These are phyloP conservation scores for Ophiostoma triangulosporum DNA, from an alignment of 2,329 filamentous ascomycete genomes.

Conservation along the genomic window DNA sequence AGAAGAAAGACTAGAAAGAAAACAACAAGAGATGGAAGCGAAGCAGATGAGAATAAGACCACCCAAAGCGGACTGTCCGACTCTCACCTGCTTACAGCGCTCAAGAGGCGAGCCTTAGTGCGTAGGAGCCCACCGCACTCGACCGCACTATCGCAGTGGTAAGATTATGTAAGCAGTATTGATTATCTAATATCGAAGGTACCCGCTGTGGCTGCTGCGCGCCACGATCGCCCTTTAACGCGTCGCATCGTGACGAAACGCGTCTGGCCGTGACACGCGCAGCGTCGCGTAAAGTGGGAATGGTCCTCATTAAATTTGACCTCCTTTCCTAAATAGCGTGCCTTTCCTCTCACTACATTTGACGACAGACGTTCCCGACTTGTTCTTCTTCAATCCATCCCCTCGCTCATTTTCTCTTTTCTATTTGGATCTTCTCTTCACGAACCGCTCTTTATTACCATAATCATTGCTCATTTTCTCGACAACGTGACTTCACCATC, in stretches of 20 bases:
- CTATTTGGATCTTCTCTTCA: not conserved
- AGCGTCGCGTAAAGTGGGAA: constrained; percentile 10
- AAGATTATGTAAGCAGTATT: not conserved
- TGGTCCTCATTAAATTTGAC: constrained; percentile 4
- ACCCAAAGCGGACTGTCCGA: too few species aligned
- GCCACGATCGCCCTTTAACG: constrained; percentile 4
- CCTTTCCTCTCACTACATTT: constrained; percentile 1
- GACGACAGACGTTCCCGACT: not conserved
- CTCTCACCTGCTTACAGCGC: not conserved
- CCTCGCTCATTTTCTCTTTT: not conserved
- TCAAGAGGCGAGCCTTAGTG: not conserved
- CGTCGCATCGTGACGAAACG: constrained; percentile 1
- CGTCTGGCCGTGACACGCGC: not conserved
- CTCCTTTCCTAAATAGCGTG: constrained; percentile 5
- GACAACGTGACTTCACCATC: not conserved
- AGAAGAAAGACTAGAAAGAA: too few species aligned
- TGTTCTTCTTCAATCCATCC: not conserved
- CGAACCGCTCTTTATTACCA: constrained; percentile 1
- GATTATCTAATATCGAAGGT: not conserved
- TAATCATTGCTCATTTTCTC: not conserved
- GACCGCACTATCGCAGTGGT: not conserved
- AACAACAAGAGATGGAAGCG: too few species aligned
- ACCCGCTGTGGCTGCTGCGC: constrained; percentile 1
- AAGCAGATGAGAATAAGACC: too few species aligned
- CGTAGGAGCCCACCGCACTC: not conserved